Evolutionary conservation across 2,329 filamentous ascomycete genomes (phyloP).

Genomic region (Stagonosporopsis chrysanthemi): DNA sequence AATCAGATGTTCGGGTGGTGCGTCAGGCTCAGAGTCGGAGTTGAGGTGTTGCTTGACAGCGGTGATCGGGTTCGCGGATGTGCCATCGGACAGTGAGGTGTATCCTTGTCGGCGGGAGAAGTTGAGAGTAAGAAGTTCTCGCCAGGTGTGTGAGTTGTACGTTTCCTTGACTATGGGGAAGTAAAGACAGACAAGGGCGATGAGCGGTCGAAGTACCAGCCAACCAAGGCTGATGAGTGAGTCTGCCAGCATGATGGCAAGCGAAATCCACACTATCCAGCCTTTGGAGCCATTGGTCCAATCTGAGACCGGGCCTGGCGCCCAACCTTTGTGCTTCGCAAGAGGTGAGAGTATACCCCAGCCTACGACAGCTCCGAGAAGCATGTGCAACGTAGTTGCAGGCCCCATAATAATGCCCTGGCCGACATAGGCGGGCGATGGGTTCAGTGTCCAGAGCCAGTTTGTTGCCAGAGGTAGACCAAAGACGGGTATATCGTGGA

Average conservation of each 20-base stretch:
- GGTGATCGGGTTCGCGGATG: conserved; percentile 30
- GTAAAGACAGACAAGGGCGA: conserved; percentile 56
- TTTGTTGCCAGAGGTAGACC: conserved; percentile 74
- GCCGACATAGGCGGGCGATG: conserved; percentile 94
- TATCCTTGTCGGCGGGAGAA: conserved; percentile 50
- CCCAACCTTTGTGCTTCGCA: conserved; percentile 87
- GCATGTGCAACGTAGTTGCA: conserved; percentile 93
- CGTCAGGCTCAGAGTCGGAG: conserved; percentile 68
- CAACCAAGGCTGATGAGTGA: conserved; percentile 87
- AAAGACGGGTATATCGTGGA: conserved; percentile 88
- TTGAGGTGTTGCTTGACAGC: conserved; percentile 44
- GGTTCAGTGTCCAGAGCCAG: conserved; percentile 97
- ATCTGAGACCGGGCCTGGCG: conserved; percentile 81
- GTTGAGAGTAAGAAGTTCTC: conserved; percentile 43
- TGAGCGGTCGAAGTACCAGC: conserved; percentile 71
- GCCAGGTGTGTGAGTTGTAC: conserved; percentile 46
- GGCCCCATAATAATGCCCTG: conserved; percentile 99
- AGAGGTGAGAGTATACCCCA: conserved; percentile 92
- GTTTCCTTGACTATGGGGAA: conserved; percentile 42
- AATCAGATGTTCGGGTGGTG: conserved; percentile 83
- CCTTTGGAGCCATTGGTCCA: conserved; percentile 96
- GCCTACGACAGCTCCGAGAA: conserved; percentile 84
- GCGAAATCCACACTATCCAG: conserved; percentile 97
- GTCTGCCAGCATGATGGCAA: conserved; percentile 97
- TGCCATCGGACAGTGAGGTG: conserved; percentile 42